Base-by-base conservation (phyloP, 106 monocot genomes). In the Apostasia ramifera region DNA sequence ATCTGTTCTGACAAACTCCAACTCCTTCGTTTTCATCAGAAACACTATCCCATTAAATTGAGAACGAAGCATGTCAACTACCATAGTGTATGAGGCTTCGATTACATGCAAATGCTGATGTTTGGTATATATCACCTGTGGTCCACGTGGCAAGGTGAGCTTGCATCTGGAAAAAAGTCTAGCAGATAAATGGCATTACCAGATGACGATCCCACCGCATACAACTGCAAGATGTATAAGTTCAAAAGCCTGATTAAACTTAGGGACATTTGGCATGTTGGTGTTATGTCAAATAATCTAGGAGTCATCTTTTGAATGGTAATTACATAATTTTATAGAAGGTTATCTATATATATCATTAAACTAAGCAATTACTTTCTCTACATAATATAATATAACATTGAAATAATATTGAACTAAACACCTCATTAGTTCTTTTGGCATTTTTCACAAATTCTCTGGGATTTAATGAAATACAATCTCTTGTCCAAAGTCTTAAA, bases 101-200 rank as follows among this genome's bases (percentile, higher is more conserved):
- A 39, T 60, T 6, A 3, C 1, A 38, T 6, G 7, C 3, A 60
- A 40, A 60, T 40, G 8, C 6, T 8, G 11, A 49, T 7, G 38
- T 45, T 47, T 66, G 11, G 11, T 78, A 26, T 11, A 65, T 41
- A 85, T 85, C 46, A 91, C 91, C 62, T 76, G 74, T 73, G 79
- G 71, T 95, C 80, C 5, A 91, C 82, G 81, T 95, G 86, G 68
- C 91, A 91, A 69, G 88, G 71, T 38, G 91, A 95, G 68, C 73
- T 84, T 75, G 44, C 72, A 42, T 80, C 72, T 51, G 91, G 91
- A 79, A 82, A 74, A 52, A 88, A 91, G 70, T 95, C 91, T 60
- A 95, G 50, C 40, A 95, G 67, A 70, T 89, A 81, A 14, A 95
- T 68, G 40, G 88, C 95, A 69, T 67, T 74, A 74, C 69, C 48